These are phyloP conservation scores for Penicillium roqueforti DNA, from an alignment of 495 filamentous ascomycete genomes.

Conservation along the genomic window DNA sequence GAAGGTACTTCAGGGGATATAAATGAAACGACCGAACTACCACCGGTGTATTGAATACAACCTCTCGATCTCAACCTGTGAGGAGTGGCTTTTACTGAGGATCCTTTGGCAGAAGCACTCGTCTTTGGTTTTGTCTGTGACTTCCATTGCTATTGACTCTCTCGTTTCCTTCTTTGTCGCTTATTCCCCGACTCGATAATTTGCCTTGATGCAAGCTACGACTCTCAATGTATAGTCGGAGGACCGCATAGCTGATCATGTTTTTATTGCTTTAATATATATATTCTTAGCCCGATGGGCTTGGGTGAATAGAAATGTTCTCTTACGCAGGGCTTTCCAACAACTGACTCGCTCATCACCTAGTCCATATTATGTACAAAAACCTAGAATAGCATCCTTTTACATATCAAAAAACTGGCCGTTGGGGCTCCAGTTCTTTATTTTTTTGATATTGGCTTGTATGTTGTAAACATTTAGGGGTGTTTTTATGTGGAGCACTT, in stretches of 20 bases:
- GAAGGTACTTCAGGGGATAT: background rate
- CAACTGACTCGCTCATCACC: no score
- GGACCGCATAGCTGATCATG: background rate
- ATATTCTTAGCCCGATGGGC: background rate
- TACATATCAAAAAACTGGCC: no score
- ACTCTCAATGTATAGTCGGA: background rate
- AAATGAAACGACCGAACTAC: background rate
- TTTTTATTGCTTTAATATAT: background rate
- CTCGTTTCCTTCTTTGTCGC: background rate
- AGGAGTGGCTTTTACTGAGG: background rate
- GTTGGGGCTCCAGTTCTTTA: no score
- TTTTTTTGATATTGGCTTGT: no score
- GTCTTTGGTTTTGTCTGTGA: background rate
- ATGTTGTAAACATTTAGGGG: no score
- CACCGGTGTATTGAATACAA: background rate
- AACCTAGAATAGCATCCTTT: no score
- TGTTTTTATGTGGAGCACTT: slow-evolving; percentile 38
- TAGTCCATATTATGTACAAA: no score
- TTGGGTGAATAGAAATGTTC: background rate
- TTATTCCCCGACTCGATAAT: background rate
- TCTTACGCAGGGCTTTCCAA: no score
- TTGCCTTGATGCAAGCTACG: background rate
- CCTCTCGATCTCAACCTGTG: background rate
- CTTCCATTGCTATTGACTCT: background rate
- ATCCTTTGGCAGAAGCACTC: background rate